These are phyloP conservation scores for Penicillium argentinense DNA, from an alignment of 495 filamentous ascomycete genomes.

Conservation along the genomic window DNA sequence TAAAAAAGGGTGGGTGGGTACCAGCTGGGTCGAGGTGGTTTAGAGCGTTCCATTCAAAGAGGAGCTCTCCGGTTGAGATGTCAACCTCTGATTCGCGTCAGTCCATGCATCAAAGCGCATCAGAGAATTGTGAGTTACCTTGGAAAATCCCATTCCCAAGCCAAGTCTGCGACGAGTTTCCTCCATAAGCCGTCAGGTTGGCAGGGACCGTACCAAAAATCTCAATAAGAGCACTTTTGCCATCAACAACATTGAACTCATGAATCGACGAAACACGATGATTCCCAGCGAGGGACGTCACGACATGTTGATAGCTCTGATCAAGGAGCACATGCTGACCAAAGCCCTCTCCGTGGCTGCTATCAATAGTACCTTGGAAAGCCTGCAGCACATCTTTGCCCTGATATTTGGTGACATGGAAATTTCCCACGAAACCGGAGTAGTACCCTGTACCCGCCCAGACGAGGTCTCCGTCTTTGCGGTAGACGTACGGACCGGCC, in stretches of 20 bases:
- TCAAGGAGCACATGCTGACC: conserved; percentile 46
- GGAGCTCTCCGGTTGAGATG: conserved; percentile 30
- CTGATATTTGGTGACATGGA: conserved; percentile 34
- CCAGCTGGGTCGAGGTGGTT: conserved; percentile 32
- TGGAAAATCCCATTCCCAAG: conserved; percentile 31
- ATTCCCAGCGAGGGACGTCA: conserved; percentile 40
- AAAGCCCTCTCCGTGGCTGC: conserved; percentile 44
- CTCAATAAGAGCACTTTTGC: conserved; percentile 29
- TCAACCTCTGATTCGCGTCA: conserved; percentile 21
- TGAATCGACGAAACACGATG: conserved; percentile 47
- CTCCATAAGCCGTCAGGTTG: conserved; percentile 29
- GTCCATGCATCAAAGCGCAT: neutral
- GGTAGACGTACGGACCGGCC: conserved; percentile 49
- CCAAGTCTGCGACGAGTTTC: conserved; percentile 15
- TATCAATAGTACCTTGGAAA: conserved; percentile 50
- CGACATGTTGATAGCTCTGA: conserved; percentile 48
- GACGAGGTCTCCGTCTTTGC: conserved; percentile 48
- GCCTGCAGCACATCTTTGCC: conserved; percentile 47
- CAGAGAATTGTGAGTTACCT: neutral
- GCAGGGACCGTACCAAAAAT: conserved; percentile 21
- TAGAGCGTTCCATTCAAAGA: conserved; percentile 37
- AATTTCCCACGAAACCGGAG: conserved; percentile 43
- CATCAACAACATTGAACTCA: conserved; percentile 48
- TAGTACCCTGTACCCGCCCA: conserved; percentile 53
- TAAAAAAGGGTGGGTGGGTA: too few species aligned